Base-by-base conservation (phyloP, 2,329 filamentous ascomycete species). In the Bipolaris sorokiniana region DNA sequence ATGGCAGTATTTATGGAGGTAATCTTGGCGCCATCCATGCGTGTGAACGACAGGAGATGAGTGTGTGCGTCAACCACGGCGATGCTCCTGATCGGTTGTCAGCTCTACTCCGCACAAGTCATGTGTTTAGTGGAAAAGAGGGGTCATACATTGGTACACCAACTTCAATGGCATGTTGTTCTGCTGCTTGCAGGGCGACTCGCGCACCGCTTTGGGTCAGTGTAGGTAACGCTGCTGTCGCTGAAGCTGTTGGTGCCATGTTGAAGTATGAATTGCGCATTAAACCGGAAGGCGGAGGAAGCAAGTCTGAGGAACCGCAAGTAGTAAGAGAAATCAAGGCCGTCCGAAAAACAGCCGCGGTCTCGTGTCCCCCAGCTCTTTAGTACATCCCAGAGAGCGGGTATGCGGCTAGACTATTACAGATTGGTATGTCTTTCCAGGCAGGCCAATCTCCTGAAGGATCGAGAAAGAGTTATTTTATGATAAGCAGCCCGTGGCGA, bases 1-100 rank as follows among this genome's bases (percentile, higher is more conserved):
- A 90, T 87, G 1, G 85, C 82, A 66, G 88, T 82, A 71, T 85
- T 83, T 60, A 87, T 83, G 3, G 83, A 77, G 16, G 79, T 81
- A 28, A 80, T 69, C 59, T 80, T 81, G 34, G 78, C 78, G 55
- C 69, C 73, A 60, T 78, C 77, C 78, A 81, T 81, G 66, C 79
- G 77, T 37, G 66, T 69, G 70, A 81, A 81, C 66, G 74, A 68
- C 22, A 81, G 71, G 37, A 82, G 77, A 57, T 81, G 77, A 3
- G 75, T 70, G 41, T 76, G 72, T 22, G 71, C 64, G 64, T 81
- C 78, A 28, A 79, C 77, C 48, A 81, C 69, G 55, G 79, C 79
- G 53, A 81, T 81, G 73, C 81, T 81, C 79, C 78, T 80, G 47
- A 26, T 42, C 9, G 18, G 31, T 5, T 22, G 42, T 56, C 33